Percentiles rank a stretch among this genome's conserved stretches.
phyloP scores from a whole-genome alignment of 1,139 yeast genomes.

The Blastobotrys capitulatus region DNA sequence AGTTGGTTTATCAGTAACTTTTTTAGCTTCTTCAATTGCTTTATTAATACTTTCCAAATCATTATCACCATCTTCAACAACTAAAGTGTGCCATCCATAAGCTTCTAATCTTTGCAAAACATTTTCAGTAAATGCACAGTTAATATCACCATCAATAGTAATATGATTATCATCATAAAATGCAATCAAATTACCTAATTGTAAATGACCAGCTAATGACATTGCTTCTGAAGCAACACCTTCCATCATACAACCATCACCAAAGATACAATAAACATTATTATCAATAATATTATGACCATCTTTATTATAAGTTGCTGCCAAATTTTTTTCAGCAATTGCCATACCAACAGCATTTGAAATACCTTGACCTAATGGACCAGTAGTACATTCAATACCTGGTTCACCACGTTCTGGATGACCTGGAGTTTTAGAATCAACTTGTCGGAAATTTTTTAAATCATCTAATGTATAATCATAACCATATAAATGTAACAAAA shows the following conservation, averaged over 20 bases:
- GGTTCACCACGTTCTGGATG: slow-evolving; percentile 79
- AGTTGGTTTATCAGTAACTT: slow-evolving; percentile 71
- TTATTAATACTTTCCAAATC: slow-evolving; percentile 66
- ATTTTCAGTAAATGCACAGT: slow-evolving; percentile 91
- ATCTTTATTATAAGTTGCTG: slow-evolving; percentile 92
- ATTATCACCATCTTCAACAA: slow-evolving; percentile 75
- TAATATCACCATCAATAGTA: slow-evolving; percentile 93
- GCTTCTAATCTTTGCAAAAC: slow-evolving; percentile 81
- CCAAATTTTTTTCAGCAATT: slow-evolving; percentile 86
- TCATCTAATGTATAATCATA: slow-evolving; percentile 80
- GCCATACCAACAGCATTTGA: slow-evolving; percentile 97
- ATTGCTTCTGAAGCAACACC: slow-evolving; percentile 95
- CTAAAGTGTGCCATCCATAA: slow-evolving; percentile 89
- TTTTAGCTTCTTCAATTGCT: slow-evolving; percentile 55
- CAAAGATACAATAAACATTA: slow-evolving; percentile 75
- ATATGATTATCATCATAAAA: slow-evolving; percentile 97
- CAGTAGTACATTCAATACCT: slow-evolving; percentile 97
- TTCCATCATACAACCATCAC: slow-evolving; percentile 99
- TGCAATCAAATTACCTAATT: slow-evolving; percentile 89
- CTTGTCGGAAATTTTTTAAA: slow-evolving; percentile 85
- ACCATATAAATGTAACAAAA: slow-evolving; percentile 81
- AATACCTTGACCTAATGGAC: slow-evolving; percentile 99
- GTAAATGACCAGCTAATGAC: slow-evolving; percentile 94
- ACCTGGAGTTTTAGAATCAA: slow-evolving; percentile 91
- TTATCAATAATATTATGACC: slow-evolving; percentile 59